Percentiles rank a stretch among this genome's conserved stretches.
Evolutionary conservation across 768 basidiomycete genomes (phyloP).

Genomic region (Leucocoprinus sp.): DNA sequence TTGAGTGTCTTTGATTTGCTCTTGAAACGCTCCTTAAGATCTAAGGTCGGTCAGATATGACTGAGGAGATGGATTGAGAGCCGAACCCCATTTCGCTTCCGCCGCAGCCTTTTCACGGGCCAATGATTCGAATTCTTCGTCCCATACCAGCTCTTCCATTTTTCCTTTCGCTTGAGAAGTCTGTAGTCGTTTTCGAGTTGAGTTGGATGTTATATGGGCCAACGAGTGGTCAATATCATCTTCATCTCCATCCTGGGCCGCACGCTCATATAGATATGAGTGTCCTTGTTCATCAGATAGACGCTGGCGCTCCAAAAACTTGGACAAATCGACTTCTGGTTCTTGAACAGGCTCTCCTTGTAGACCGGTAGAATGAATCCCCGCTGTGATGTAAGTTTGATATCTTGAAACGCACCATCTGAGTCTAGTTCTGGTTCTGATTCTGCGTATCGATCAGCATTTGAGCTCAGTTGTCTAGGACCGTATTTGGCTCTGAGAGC

Average conservation of each 20-base stretch:
- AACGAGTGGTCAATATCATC: conserved; percentile 55
- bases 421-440: conserved; percentile 61
- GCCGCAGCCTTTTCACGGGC: conserved; percentile 63
- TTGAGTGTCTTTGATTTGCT: conserved; percentile 44
- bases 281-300: conserved; percentile 30
- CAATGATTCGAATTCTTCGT: conserved; percentile 55
- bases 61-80: not conserved
- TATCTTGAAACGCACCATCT: conserved; percentile 47
- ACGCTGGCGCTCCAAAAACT: conserved; percentile 58
- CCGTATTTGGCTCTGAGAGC: conserved; percentile 45
- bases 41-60: conserved; percentile 22
- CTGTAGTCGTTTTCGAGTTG: conserved; percentile 11
- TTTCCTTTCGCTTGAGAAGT: conserved; percentile 50
- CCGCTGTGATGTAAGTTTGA: not conserved
- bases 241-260: conserved; percentile 34
- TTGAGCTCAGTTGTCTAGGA: conserved; percentile 53
- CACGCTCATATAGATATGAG: conserved; percentile 13
- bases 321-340: conserved; percentile 65
- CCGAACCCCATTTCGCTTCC: conserved; percentile 66
- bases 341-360: conserved; percentile 59
- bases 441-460: conserved; percentile 69
- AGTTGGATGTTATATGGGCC: conserved; percentile 38
- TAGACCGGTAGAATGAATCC: not conserved
- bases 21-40: conserved; percentile 50
- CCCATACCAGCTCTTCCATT: conserved; percentile 59